Conservation (phyloP, 441 rosid species). For the Viola pubescens region DNA sequence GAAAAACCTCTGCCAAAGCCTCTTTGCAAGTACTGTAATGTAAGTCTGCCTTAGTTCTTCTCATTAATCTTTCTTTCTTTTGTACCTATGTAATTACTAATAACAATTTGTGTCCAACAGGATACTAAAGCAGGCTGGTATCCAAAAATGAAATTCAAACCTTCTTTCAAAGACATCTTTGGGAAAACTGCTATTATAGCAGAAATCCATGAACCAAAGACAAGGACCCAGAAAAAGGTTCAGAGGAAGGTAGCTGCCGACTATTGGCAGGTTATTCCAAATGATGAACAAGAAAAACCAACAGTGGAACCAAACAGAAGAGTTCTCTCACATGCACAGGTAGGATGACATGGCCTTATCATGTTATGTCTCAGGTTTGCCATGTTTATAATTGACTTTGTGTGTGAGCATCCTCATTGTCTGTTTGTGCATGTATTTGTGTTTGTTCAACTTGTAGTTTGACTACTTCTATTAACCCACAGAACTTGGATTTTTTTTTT, state of each 20-base stretch:
- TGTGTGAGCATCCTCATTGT: too few relatives aligned
- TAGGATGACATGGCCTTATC: constrained; percentile 16
- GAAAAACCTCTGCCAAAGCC: constrained; percentile 25
- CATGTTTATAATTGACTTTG: neutral
- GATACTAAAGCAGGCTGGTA: constrained; percentile 44
- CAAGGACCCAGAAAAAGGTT: constrained; percentile 24
- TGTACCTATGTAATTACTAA: constrained; percentile 10
- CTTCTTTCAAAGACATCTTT: constrained; percentile 53
- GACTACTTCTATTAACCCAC: neutral
- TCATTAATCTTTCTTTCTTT: constrained; percentile 12
- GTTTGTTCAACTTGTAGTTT: neutral
- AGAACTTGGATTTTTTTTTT: too few relatives aligned
- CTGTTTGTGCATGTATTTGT: neutral
- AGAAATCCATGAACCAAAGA: constrained; percentile 45
- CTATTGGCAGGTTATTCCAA: constrained; percentile 72
- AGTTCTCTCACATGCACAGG: constrained; percentile 78
- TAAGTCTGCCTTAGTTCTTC: constrained; percentile 34
- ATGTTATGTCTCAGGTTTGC: neutral
- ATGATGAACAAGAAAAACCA: constrained; percentile 53
- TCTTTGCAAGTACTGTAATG: constrained; percentile 74
- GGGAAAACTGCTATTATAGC: constrained; percentile 54
- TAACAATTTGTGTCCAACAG: constrained; percentile 33
- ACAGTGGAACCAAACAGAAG: constrained; percentile 42
- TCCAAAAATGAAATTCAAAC: constrained; percentile 72
- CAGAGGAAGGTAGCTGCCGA: constrained; percentile 43